A percentile compares a stretch with the other conserved stretches of the same genome.
phyloP scores from a whole-genome alignment of 2,329 filamentous ascomycete genomes.

The Apiospora pterosperma region DNA sequence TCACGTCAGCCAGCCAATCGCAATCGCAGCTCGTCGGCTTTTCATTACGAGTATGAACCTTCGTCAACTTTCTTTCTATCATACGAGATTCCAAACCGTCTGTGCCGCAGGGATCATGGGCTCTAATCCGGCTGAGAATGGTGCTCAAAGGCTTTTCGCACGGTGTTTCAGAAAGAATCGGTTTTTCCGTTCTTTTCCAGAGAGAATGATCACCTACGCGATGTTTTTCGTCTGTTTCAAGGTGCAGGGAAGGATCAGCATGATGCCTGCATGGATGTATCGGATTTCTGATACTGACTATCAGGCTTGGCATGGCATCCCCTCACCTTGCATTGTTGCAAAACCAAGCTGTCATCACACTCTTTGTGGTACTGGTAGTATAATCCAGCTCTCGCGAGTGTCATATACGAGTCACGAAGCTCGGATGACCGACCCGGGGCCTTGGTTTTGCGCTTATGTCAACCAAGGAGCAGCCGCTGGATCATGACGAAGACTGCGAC shows the following conservation, averaged over 20 bases:
- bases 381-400: neutral
- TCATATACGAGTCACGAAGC: neutral
- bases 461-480: neutral
- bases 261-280: neutral
- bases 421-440: neutral
- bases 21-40: neutral
- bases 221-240: neutral
- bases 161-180: neutral
- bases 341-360: neutral
- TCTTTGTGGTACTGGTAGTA: neutral
- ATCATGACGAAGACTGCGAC: neutral
- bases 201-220: neutral
- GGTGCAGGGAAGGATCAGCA: neutral
- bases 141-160: neutral
- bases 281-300: neutral
- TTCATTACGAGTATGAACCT: too few relatives aligned
- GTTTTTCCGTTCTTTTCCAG: neutral
- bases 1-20: neutral
- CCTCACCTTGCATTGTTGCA: neutral
- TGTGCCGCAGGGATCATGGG: neutral
- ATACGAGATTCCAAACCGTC: neutral
- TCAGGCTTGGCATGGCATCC: neutral
- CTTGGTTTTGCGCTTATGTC: neutral
- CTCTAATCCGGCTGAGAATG: neutral
- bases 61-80: neutral